Evolutionary conservation across 495 filamentous ascomycete genomes (phyloP), one percentile per base, ranked within the genome.

Genomic region (Delitschia confertaspora): DNA sequence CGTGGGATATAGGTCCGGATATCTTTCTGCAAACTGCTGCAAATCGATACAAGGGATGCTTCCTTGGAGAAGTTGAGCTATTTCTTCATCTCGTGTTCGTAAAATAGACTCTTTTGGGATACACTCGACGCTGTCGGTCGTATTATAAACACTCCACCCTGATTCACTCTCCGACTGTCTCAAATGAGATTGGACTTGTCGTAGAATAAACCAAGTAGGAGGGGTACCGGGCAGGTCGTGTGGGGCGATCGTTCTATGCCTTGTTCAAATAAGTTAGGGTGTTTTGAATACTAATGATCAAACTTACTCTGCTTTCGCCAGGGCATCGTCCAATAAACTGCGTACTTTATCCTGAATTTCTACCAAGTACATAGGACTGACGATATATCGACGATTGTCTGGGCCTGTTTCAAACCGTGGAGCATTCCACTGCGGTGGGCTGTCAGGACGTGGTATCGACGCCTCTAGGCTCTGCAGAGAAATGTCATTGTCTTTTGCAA

Each of bases 41-140:
- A 55, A 16, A 23, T 37, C 42, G 23, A 46, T 21, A 17, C 22
- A 33, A n/a, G 42, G 29, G 5, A 38, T 21, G 1, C 46, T 17
- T 8, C 51, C 51, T 3, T 19, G n/a, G 14, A 32, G 24, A 4
- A 55, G 37, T 22, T 36, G 46, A 19, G 19, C 17, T 23, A 55
- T 17, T 8, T 38, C 33, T 4, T 41, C 31, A 20, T 49, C 36
- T 11, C 29, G 16, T 18, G 31, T 24, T 5, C 23, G 29, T 4
- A 34, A 19, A 6, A 41, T 18, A 19, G 20, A 30, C 8, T n/a
- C 7, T 35, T 33, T 31, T 6, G 47, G 51, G 20, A 27, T 42
- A 42, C 33, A 51, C 19, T 9, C 3, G 17, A 51, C 25, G 16
- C 10, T 17, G 10, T 35, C 33, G 21, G 16, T 19, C 6, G 3